A percentile compares a stretch with the other conserved stretches of the same genome.
Evolutionary conservation across 1,284 basidiomycete genomes (phyloP).

Genomic region (Acaromyces ingoldii): DNA sequence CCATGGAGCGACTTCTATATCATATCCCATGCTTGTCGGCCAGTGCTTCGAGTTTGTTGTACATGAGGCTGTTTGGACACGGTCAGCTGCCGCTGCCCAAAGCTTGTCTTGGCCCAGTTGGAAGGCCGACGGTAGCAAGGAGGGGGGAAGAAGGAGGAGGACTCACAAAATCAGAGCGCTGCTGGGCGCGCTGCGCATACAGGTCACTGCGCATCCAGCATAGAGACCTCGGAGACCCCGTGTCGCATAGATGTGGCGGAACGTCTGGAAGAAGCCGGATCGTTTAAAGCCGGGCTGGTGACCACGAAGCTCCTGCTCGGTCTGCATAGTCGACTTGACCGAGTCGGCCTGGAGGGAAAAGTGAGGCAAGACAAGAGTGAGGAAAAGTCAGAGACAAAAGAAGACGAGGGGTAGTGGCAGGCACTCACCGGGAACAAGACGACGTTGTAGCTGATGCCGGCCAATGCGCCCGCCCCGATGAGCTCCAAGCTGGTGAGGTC

Average conservation of each 20-base stretch:
- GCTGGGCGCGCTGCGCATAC: slow-evolving; percentile 71
- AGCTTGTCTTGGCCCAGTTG: no score
- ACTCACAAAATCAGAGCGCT: slow-evolving; percentile 34
- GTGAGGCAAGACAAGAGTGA: no score
- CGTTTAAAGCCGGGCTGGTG: slow-evolving; percentile 51
- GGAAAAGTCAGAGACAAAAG: not conserved
- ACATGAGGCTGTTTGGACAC: slow-evolving; percentile 17
- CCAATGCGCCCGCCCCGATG: slow-evolving; percentile 75
- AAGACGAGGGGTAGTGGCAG: not conserved
- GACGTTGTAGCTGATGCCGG: slow-evolving; percentile 76
- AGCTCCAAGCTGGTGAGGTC: slow-evolving; percentile 73
- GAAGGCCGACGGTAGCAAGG: not conserved
- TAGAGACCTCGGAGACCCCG: slow-evolving; percentile 82
- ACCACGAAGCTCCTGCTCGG: slow-evolving; percentile 72
- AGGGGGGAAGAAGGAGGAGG: slow-evolving; percentile 1
- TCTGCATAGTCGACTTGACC: slow-evolving; percentile 92
- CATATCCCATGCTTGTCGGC: slow-evolving; percentile 31
- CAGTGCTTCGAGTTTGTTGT: slow-evolving; percentile 41
- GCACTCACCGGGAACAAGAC: slow-evolving; percentile 38
- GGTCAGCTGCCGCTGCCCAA: no score
- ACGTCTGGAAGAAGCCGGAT: slow-evolving; percentile 67
- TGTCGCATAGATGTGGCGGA: slow-evolving; percentile 67
- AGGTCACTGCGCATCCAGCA: slow-evolving; percentile 87
- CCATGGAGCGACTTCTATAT: no score
- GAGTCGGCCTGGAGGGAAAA: slow-evolving; percentile 85